A percentile compares a stretch with the other conserved stretches of the same genome.
These are phyloP conservation scores for Candida krabiensis DNA, from an alignment of 805 yeast species.

Conservation along the genomic window DNA sequence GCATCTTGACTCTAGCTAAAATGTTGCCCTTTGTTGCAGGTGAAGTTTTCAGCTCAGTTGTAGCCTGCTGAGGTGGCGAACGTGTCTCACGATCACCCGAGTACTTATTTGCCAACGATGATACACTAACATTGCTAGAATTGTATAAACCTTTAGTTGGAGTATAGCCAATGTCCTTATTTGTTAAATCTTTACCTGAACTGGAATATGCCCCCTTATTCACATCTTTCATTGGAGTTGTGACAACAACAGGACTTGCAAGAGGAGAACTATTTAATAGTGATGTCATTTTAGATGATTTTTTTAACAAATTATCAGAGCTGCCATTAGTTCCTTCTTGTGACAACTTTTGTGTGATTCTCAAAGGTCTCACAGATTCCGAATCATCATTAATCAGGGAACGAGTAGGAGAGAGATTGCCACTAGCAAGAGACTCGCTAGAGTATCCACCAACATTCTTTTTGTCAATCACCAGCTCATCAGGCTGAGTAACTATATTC, in stretches of 20 bases:
- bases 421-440: background rate
- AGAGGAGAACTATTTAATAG: slow-evolving; percentile 9
- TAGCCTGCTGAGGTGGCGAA: slow-evolving; percentile 12
- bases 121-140: slow-evolving; percentile 21
- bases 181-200: slow-evolving; percentile 12
- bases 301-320: slow-evolving; percentile 11
- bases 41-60: slow-evolving; percentile 17
- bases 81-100: slow-evolving; percentile 20
- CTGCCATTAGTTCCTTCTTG: slow-evolving; percentile 22
- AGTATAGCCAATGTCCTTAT: slow-evolving; percentile 4
- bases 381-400: slow-evolving; percentile 18
- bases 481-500: background rate
- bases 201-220: slow-evolving; percentile 4
- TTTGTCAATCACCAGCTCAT: background rate
- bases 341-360: slow-evolving; percentile 58
- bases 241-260: slow-evolving; percentile 13
- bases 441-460: background rate
- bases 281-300: slow-evolving; percentile 9
- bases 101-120: slow-evolving; percentile 32
- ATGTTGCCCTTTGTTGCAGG: slow-evolving; percentile 24
- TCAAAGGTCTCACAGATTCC: slow-evolving; percentile 61
- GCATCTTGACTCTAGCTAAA: slow-evolving; percentile 27
- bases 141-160: slow-evolving; percentile 18
- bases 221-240: slow-evolving; percentile 14
- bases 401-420: slow-evolving; percentile 7